phyloP scores from a whole-genome alignment of 129 eudicot species.

The Centaurea solstitialis region DNA sequence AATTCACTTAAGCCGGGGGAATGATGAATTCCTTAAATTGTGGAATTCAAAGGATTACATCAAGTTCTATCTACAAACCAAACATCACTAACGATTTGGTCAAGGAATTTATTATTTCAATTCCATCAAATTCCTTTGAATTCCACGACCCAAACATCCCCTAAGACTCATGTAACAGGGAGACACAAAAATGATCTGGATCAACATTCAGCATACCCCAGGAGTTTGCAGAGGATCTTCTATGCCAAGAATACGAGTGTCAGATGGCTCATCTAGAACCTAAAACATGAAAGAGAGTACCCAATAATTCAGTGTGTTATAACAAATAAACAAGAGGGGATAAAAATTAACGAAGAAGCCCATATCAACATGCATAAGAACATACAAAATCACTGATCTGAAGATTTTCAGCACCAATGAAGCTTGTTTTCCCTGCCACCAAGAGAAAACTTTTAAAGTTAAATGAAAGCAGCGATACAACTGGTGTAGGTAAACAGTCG shows the following conservation, averaged over 20 bases:
- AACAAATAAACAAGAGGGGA: background rate
- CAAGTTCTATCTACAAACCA: no score
- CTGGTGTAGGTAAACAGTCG: background rate
- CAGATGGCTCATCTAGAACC: constrained; percentile 68
- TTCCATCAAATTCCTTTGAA: no score
- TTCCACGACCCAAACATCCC: no score
- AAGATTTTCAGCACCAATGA: constrained; percentile 61
- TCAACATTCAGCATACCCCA: constrained; percentile 43
- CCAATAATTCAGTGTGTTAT: background rate
- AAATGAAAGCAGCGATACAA: constrained; percentile 11
- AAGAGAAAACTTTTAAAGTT: background rate
- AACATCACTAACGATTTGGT: no score
- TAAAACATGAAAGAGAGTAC: constrained; percentile 26
- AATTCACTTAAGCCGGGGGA: no score
- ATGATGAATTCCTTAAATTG: no score
- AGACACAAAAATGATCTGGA: constrained; percentile 2
- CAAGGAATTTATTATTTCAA: no score
- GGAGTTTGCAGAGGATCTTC: constrained; percentile 83
- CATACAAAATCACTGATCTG: constrained; percentile 73
- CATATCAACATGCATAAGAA: constrained; percentile 19
- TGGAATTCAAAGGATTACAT: no score
- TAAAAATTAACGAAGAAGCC: background rate
- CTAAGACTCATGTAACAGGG: background rate
- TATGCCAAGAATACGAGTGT: constrained; percentile 52
- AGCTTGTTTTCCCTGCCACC: constrained; percentile 58